Evolutionary conservation across 495 filamentous ascomycete genomes (phyloP), one percentile per base, ranked within the genome.

Genomic region (Chaetomium fimeti): DNA sequence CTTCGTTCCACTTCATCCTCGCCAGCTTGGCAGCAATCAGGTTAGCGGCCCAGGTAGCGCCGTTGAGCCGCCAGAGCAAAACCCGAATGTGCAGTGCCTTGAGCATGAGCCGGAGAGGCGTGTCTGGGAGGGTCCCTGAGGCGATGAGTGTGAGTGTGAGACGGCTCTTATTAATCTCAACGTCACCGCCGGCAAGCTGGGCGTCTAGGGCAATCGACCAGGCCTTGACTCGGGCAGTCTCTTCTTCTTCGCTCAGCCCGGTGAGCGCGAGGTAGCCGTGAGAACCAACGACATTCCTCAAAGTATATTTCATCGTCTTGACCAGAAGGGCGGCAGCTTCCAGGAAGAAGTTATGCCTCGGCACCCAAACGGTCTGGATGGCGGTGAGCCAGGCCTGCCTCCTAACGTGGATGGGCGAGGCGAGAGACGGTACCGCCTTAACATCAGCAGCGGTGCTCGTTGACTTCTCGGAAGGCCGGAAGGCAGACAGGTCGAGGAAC

Each of bases 171-270:
- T 87, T 95, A 68, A 98, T 89, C 71, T 96, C 90, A 6, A 87
- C 83, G 77, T 98, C 93, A 40, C 93, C 93, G 40, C 93, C 93
- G n/a, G 91, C 89, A 9, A 98, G 85, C 71, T 97, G 93, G 61
- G 93, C 93, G 76, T 98, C 93, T 55, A 97, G 84, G 38, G 93
- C 93, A 70, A 97, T 97, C 49, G 89, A 84, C 93, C 93, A 98
- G 0, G 92, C 92, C 77, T 95, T 96, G 66, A 95, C 84, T 29
- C 93, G 84, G 15, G 91, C 92, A 48, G 82, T 85, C 75, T 97
- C 93, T 68, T 96, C 86, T 57, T 97, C 92, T 68, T 90, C 87
- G 15, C 88, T 94, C 40, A 89, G 84, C 1, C 92, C 91, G 5
- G 90, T 91, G 22, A 93, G 75, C 70, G 85, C 81, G 51, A 91